A percentile compares a stretch with the other conserved stretches of the same genome.
Evolutionary conservation across 805 yeast genomes (phyloP).

Genomic region (Komagataella kurtzmanii): DNA sequence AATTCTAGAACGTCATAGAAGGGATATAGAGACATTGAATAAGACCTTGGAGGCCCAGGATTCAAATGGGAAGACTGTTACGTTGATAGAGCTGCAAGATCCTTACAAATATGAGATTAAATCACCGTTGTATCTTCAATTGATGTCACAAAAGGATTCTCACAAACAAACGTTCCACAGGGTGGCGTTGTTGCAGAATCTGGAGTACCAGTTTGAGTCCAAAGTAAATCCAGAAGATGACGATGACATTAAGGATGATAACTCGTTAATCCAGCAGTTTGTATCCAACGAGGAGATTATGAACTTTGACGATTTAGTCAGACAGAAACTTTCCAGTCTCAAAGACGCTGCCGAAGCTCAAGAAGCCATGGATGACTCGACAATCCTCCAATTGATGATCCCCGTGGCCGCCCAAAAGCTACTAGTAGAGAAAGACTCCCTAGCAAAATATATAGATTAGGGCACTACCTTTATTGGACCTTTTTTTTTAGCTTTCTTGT

Average conservation of each 20-base stretch:
- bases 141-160: conserved; percentile 8
- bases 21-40: conserved; percentile 13
- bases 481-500: not conserved
- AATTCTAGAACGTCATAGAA: conserved; percentile 21
- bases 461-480: not conserved
- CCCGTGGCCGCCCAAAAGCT: conserved; percentile 22
- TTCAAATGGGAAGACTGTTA: conserved; percentile 7
- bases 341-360: conserved; percentile 2
- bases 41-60: conserved; percentile 5
- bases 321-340: not conserved
- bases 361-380: conserved; percentile 9
- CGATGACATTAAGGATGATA: conserved; percentile 9
- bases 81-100: conserved; percentile 11
- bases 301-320: conserved; percentile 10
- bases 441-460: not conserved
- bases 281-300: conserved; percentile 13
- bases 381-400: conserved; percentile 16
- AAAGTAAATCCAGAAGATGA: conserved; percentile 6
- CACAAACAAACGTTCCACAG: conserved; percentile 15
- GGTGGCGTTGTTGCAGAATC: conserved; percentile 19
- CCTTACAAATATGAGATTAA: conserved; percentile 20
- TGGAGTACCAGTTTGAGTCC: conserved; percentile 21
- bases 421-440: conserved; percentile 6
- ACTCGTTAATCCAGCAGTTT: conserved; percentile 15
- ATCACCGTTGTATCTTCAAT: conserved; percentile 13